Evolutionary conservation across 2,329 filamentous ascomycete genomes (phyloP).

Genomic region (Paraphaeosphaeria minitans): DNA sequence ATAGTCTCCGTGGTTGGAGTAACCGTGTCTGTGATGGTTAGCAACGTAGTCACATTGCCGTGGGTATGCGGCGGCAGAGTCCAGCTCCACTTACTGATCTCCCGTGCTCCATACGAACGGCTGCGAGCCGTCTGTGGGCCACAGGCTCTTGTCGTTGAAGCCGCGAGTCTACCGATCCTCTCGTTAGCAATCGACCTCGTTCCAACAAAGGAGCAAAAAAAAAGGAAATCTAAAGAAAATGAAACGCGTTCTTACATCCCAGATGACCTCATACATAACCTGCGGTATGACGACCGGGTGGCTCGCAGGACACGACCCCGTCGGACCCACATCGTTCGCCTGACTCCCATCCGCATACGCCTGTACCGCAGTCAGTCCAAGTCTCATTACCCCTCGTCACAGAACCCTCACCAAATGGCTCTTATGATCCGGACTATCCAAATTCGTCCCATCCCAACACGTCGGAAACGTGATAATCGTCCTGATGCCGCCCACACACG

Average conservation of each 20-base stretch:
- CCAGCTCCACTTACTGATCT: conserved; percentile 26
- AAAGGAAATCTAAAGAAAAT: too few relatives aligned
- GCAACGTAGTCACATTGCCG: neutral
- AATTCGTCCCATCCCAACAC: conserved; percentile 69
- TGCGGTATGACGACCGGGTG: conserved; percentile 37
- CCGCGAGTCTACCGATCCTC: conserved; percentile 18
- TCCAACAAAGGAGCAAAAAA: neutral
- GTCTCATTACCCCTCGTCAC: too few relatives aligned
- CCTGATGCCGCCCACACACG: conserved; percentile 63
- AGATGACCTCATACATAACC: conserved; percentile 40
- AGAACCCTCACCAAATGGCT: neutral
- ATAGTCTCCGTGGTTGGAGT: conserved; percentile 36
- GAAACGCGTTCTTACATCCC: conserved; percentile 27
- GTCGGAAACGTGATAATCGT: conserved; percentile 73
- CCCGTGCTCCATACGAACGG: conserved; percentile 36
- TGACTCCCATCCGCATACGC: conserved; percentile 47
- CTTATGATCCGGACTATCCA: conserved; percentile 63
- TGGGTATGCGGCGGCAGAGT: neutral
- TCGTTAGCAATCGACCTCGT: conserved; percentile 4
- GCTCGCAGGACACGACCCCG: conserved; percentile 29
- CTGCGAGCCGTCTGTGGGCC: conserved; percentile 30
- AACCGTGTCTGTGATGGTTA: conserved; percentile 23
- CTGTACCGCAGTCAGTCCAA: neutral
- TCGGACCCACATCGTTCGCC: conserved; percentile 32
- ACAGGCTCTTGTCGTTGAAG: conserved; percentile 25